A percentile compares a stretch with the other conserved stretches of the same genome.
Conservation (phyloP, 2,329 filamentous ascomycete genomes). For the Penicillium sp. region DNA sequence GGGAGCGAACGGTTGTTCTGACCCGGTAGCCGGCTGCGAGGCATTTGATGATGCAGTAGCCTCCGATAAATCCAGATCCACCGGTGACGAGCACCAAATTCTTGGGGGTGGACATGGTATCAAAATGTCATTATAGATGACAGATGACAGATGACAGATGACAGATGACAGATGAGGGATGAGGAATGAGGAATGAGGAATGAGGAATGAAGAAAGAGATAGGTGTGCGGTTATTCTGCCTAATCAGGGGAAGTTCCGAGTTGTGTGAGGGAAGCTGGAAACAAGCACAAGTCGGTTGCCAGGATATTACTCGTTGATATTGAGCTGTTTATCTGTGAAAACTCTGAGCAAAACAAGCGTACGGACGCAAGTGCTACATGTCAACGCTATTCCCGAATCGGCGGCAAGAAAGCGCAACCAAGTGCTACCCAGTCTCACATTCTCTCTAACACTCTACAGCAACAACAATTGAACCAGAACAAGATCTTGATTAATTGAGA, state of each 20-base stretch:
- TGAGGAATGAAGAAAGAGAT: too few relatives aligned
- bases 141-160: too few relatives aligned
- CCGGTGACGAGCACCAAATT: constrained; percentile 6
- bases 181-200: background rate
- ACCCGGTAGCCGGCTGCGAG: constrained; percentile 7
- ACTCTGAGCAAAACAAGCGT: background rate
- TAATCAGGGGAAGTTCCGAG: too few relatives aligned
- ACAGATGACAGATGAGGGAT: background rate
- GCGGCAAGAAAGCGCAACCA: background rate
- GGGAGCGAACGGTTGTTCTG: constrained; percentile 5
- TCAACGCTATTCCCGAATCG: background rate
- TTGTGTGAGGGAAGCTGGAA: too few relatives aligned
- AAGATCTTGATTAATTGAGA: background rate
- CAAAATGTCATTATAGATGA: too few relatives aligned
- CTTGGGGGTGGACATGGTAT: background rate
- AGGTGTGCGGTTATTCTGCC: too few relatives aligned
- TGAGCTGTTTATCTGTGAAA: background rate
- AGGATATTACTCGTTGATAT: background rate
- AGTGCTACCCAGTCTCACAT: background rate
- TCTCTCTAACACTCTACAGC: background rate
- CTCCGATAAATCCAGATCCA: constrained; percentile 10
- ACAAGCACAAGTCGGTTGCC: background rate
- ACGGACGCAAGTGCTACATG: background rate
- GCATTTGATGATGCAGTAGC: constrained; percentile 6
- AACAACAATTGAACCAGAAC: background rate